phyloP scores from a whole-genome alignment of 768 basidiomycete species.

The Omphalotus guepiniiformis region DNA sequence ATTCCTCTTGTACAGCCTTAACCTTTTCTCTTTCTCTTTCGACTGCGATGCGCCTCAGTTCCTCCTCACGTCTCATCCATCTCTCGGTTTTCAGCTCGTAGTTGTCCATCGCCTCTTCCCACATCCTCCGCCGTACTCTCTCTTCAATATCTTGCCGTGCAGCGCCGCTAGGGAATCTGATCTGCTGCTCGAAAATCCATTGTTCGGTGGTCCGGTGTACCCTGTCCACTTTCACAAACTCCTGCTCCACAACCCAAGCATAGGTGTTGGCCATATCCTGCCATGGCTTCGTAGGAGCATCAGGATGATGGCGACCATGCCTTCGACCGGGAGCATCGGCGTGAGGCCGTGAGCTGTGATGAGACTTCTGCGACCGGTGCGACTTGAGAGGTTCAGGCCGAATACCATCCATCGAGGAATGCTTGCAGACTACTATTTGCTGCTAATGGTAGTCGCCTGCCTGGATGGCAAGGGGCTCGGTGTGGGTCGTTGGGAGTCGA shows the following conservation, averaged over 20 bases:
- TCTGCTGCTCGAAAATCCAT: constrained; percentile 63
- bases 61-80: constrained; percentile 50
- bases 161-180: constrained; percentile 30
- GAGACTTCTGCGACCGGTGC: background rate
- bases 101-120: constrained; percentile 50
- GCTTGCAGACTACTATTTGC: no score
- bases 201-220: constrained; percentile 51
- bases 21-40: constrained; percentile 46
- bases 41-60: constrained; percentile 37
- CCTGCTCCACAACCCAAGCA: constrained; percentile 52
- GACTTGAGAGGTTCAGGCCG: background rate
- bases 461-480: no score
- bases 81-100: constrained; percentile 48
- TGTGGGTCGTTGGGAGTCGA: no score
- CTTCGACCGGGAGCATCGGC: background rate
- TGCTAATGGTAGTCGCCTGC: no score
- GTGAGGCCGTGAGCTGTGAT: constrained; percentile 2
- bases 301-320: no score
- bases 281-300: constrained; percentile 25
- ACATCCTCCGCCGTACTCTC: constrained; percentile 33
- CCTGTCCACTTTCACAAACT: constrained; percentile 36
- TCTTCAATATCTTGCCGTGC: constrained; percentile 24
- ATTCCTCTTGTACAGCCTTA: constrained; percentile 49
- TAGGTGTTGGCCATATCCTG: constrained; percentile 40
- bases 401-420: background rate